Conservation (phyloP, 352 stramenopile genomes). For the Phytophthora aleatoria region DNA sequence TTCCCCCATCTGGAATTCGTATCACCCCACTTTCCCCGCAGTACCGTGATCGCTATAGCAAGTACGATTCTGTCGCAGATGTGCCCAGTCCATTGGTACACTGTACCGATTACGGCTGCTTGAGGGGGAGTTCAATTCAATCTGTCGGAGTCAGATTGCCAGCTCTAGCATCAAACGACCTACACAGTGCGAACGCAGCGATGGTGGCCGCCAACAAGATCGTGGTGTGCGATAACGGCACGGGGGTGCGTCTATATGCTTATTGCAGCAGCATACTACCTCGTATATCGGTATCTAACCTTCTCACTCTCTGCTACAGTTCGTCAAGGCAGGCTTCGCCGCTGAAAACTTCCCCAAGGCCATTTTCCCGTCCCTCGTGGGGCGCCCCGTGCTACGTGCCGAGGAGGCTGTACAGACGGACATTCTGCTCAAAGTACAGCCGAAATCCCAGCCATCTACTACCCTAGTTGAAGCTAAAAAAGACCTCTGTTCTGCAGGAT, state of each 20-base stretch:
- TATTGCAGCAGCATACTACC: not conserved
- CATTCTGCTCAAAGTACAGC: slow-evolving; percentile 80
- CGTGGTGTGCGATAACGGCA: slow-evolving; percentile 90
- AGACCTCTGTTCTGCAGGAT: slow-evolving; percentile 54
- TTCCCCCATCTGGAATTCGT: not conserved
- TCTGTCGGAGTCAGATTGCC: slow-evolving; percentile 19
- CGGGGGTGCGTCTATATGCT: slow-evolving; percentile 54
- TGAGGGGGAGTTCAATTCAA: slow-evolving; percentile 15
- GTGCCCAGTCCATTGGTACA: not conserved
- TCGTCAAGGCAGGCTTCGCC: slow-evolving; percentile 94
- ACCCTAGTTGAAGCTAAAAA: slow-evolving; percentile 6
- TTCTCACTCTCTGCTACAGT: slow-evolving; percentile 36
- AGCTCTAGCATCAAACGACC: not conserved
- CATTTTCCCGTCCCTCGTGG: slow-evolving; percentile 95
- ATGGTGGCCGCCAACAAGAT: slow-evolving; percentile 91
- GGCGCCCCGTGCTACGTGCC: slow-evolving; percentile 92
- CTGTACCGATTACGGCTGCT: slow-evolving; percentile 16
- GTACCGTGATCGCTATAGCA: not conserved
- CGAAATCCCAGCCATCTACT: not conserved
- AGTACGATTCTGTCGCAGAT: slow-evolving; percentile 18
- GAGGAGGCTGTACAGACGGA: slow-evolving; percentile 91
- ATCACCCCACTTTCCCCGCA: not conserved
- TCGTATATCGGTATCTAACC: not conserved
- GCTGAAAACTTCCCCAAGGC: slow-evolving; percentile 94
- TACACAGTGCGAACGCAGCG: not conserved